These are phyloP conservation scores for Diaporthe citrichinensis DNA, from an alignment of 2,329 filamentous ascomycete genomes.

Conservation along the genomic window DNA sequence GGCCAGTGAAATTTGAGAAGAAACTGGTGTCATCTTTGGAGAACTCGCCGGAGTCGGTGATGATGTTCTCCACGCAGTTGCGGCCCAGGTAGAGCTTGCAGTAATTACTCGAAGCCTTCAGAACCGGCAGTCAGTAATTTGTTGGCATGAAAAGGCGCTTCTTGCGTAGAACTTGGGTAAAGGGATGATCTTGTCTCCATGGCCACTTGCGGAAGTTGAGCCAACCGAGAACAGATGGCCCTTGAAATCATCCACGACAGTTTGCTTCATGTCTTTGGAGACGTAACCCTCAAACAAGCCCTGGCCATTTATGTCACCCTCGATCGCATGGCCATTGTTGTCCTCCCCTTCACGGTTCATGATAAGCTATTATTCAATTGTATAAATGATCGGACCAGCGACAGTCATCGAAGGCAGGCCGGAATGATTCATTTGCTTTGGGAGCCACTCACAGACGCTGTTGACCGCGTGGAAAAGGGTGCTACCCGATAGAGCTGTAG, in stretches of 20 bases:
- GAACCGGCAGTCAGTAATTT: constrained; percentile 46
- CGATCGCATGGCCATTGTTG: constrained; percentile 69
- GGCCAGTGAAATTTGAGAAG: constrained; percentile 26
- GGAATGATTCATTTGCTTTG: not conserved
- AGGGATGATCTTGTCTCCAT: too few relatives aligned
- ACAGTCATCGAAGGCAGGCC: not conserved
- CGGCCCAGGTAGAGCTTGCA: constrained; percentile 63
- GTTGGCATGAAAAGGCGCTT: not conserved
- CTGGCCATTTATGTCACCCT: constrained; percentile 58
- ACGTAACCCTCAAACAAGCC: constrained; percentile 70
- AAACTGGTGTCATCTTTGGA: not conserved
- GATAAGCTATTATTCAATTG: not conserved
- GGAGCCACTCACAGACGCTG: constrained; percentile 64
- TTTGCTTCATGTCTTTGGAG: constrained; percentile 67
- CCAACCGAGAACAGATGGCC: constrained; percentile 43
- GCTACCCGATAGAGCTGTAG: constrained; percentile 70
- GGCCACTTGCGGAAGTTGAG: constrained; percentile 32
- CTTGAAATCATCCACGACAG: constrained; percentile 51
- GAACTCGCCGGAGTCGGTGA: not conserved
- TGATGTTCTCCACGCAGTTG: constrained; percentile 64
- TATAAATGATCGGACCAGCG: not conserved
- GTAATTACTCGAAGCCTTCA: constrained; percentile 42
- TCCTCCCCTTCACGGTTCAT: constrained; percentile 50
- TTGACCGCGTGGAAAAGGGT: constrained; percentile 71
- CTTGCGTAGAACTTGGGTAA: too few relatives aligned